Evolutionary conservation across 305 asterid genomes (phyloP).

Genomic region (Fraxinus nigra): DNA sequence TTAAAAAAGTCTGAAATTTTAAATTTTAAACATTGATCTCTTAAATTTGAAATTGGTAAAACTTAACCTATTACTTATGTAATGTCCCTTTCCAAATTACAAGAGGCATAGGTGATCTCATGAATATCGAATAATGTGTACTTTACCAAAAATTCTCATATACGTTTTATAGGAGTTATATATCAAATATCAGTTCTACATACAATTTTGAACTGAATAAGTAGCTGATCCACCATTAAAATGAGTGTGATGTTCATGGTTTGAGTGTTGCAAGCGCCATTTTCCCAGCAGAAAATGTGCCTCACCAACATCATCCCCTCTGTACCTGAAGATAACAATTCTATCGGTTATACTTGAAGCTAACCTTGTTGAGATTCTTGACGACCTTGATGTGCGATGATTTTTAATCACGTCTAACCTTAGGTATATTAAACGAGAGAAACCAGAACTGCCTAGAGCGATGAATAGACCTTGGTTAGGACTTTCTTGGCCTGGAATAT

Average conservation of each 20-base stretch:
- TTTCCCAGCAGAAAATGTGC: background rate
- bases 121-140: too few relatives aligned
- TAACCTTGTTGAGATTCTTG: background rate
- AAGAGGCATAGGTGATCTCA: too few relatives aligned
- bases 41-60: too few relatives aligned
- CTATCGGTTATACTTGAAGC: background rate
- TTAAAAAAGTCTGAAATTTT: too few relatives aligned
- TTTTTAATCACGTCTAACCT: too few relatives aligned
- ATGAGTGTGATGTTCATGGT: conserved; percentile 59
- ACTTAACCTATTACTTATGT: too few relatives aligned
- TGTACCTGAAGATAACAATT: background rate
- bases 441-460: background rate
- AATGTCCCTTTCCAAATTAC: too few relatives aligned
- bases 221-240: conserved; percentile 66
- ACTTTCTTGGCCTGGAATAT: background rate
- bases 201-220: conserved; percentile 32
- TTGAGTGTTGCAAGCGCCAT: conserved; percentile 37
- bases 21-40: too few relatives aligned
- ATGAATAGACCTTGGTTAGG: background rate
- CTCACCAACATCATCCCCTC: background rate
- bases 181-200: too few relatives aligned
- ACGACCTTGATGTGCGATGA: background rate
- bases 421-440: too few relatives aligned
- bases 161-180: too few relatives aligned
- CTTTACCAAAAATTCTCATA: too few relatives aligned